phyloP scores from a whole-genome alignment of 495 filamentous ascomycete species.

The Lasiosphaeria ovina region DNA sequence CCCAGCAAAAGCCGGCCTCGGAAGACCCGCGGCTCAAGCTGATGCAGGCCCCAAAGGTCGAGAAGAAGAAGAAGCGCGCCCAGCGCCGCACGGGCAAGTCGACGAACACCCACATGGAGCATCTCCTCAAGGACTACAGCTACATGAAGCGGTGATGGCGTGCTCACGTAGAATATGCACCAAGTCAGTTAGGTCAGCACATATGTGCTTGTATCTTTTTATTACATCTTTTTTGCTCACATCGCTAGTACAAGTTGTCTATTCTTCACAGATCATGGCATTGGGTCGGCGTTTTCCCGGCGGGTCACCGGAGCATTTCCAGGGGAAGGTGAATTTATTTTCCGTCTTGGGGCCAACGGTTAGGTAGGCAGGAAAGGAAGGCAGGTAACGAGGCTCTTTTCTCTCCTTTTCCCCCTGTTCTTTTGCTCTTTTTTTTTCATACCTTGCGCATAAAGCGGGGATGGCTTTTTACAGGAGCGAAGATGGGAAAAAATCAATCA shows the following conservation, averaged over 20 bases:
- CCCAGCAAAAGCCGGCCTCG: constrained; percentile 74
- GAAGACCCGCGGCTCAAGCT: constrained; percentile 65
- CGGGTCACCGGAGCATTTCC: too few relatives aligned
- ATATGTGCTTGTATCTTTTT: constrained; percentile 1
- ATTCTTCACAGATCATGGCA: not conserved
- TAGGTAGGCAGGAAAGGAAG: not conserved
- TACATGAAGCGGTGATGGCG: constrained; percentile 43
- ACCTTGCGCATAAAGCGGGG: too few relatives aligned
- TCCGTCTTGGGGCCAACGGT: too few relatives aligned
- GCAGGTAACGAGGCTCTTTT: not conserved
- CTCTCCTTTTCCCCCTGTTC: not conserved
- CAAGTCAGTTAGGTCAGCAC: too few relatives aligned
- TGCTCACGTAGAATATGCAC: too few relatives aligned
- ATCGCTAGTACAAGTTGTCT: not conserved
- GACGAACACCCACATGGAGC: constrained; percentile 90
- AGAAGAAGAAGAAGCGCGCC: constrained; percentile 66
- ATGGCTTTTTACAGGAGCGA: too few relatives aligned
- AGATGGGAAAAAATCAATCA: too few relatives aligned
- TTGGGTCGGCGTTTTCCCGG: constrained; percentile 1
- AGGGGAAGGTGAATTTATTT: too few relatives aligned
- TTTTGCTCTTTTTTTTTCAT: too few relatives aligned
- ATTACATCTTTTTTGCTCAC: not conserved
- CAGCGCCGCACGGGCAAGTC: constrained; percentile 74
- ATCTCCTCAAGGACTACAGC: constrained; percentile 81
- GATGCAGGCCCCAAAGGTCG: constrained; percentile 57